Base-by-base conservation (phyloP, 345 rosid species). In the Balakata baccata region DNA sequence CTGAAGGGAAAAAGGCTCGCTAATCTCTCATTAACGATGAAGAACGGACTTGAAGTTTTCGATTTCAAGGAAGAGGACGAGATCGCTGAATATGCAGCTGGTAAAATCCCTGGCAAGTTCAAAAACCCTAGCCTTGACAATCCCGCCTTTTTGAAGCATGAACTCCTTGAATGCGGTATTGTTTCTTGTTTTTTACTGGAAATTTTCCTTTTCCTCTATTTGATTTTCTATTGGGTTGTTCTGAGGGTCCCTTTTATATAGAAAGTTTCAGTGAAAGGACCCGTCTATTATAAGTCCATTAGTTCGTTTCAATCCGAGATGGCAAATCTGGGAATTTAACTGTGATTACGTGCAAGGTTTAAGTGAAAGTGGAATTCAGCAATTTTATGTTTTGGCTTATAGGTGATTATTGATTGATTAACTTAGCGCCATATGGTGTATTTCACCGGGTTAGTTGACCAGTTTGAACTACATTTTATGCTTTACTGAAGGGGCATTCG, bases 61-160 rank as follows among this genome's bases (percentile, higher is more conserved):
- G 95, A 89, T 65, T 90, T 88, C 89, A 86, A 81, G 7, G 90
- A 88, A 77, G 97, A 87, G 61, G 97, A 90, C 70, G 91, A 88
- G 87, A 74, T 83, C 65, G 53, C 86, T 38, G 95, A 92, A 73
- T 62, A 74, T 10, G 73, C 79, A 41, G 78, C 87, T 51, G 84
- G 80, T 29, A 84, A 90, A 74, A 64, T 80, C 50, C 54, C 78
- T 60, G 75, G 61, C 77, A 90, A 90, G 77, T 84, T 82, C 54
- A 64, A 85, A 83, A 86, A 80, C 91, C 93, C 97, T 90, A 87
- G 80, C 72, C 61, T 54, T 43, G 86, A 78, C 64, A 77, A 78
- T 78, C 54, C 86, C 74, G 61, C 82, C 64, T 65, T 49, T 81
- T 49, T 83, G 67, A 86, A 84, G 84, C 78, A 75, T 73, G 78